These are phyloP conservation scores for Datura wrightii DNA, from an alignment of 257 asterid genomes.

Conservation along the genomic window DNA sequence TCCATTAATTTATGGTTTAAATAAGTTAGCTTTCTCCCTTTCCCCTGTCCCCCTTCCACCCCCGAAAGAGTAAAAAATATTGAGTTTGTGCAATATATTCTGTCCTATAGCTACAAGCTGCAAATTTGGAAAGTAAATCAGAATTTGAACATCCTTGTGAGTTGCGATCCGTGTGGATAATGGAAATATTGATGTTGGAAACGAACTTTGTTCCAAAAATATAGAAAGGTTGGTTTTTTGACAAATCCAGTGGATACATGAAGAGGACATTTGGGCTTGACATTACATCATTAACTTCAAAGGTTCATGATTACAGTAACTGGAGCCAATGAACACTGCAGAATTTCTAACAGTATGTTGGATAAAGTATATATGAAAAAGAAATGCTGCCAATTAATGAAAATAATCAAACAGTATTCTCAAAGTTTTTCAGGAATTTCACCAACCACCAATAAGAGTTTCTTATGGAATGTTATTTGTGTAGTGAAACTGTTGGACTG, in stretches of 20 bases:
- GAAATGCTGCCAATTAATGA: not conserved
- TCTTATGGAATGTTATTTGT: constrained; percentile 25
- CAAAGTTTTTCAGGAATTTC: not conserved
- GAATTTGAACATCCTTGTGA: not conserved
- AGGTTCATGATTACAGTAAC: not conserved
- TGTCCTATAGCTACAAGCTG: constrained; percentile 2
- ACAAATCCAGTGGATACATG: not conserved
- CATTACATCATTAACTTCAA: constrained; percentile 9
- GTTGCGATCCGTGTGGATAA: not conserved
- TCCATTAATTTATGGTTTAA: not conserved
- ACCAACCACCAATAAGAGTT: not conserved
- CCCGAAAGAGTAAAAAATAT: not conserved
- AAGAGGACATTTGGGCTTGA: not conserved
- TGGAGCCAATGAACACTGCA: not conserved
- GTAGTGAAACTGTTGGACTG: constrained; percentile 86
- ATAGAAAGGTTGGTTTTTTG: not conserved
- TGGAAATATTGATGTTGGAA: not conserved
- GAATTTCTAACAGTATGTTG: not conserved
- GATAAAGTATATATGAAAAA: constrained; percentile 2
- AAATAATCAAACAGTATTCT: not conserved
- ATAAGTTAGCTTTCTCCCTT: not conserved
- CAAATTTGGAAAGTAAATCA: not conserved
- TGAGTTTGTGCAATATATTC: not conserved
- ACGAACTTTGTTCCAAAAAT: not conserved
- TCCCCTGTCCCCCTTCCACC: not conserved